phyloP scores from a whole-genome alignment of 805 yeast species.

The Monosporozyma yasuniensis region DNA sequence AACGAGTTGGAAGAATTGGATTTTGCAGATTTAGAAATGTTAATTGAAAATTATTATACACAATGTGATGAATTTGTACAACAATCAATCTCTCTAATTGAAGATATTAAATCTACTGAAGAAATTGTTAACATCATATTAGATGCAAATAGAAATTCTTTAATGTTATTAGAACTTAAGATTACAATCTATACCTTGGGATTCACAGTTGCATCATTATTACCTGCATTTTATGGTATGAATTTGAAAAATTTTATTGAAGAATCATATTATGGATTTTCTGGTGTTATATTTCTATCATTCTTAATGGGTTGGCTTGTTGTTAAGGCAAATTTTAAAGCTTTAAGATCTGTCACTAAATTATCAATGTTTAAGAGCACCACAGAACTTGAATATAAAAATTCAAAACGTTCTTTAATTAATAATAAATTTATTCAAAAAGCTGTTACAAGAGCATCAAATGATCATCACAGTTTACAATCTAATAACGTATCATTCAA shows the following conservation, averaged over 20 bases:
- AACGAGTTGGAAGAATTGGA: constrained; percentile 23
- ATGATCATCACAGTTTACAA: background rate
- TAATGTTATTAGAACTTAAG: constrained; percentile 79
- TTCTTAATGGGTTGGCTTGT: constrained; percentile 45
- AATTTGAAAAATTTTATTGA: constrained; percentile 71
- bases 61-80: constrained; percentile 93
- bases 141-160: constrained; percentile 83
- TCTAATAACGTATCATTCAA: background rate
- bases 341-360: constrained; percentile 52
- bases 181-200: constrained; percentile 80
- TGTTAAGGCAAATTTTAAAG: constrained; percentile 47
- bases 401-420: background rate
- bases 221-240: constrained; percentile 90
- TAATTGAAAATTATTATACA: constrained; percentile 79
- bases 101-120: constrained; percentile 82
- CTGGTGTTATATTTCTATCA: constrained; percentile 44
- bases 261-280: constrained; percentile 57
- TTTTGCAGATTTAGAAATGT: constrained; percentile 74
- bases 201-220: constrained; percentile 70
- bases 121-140: constrained; percentile 86
- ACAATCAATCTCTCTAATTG: constrained; percentile 72
- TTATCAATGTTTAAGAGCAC: constrained; percentile 45
- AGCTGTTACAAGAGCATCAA: background rate
- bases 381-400: background rate
- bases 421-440: background rate